Evolutionary conservation across 371 early-diverging fungal genomes (phyloP), one percentile per base, ranked within the genome.

Genomic region (Sporodiniella umbellata): DNA sequence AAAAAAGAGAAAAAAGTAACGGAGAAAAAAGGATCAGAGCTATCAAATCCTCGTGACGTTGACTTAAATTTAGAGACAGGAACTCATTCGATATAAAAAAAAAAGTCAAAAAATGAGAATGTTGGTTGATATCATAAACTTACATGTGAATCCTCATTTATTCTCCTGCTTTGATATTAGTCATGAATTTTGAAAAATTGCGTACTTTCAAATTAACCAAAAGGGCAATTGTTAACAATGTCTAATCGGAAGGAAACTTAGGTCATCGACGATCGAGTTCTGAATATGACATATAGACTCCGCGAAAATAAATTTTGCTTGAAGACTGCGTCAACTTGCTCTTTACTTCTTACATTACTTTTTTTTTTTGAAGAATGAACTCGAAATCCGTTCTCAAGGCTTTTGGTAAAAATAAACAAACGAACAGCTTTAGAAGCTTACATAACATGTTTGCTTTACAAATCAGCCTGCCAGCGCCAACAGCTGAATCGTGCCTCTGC

Each of bases 1-100:
- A 40, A 40, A 40, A 40, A 38, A 38, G 15, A 38, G 15, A 38
- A 40, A 40, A 40, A 40, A 40, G 15, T 14, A n/a, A 40, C 8
- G 15, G n/a, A 35, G n/a, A 35, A 15, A 35, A 4, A 35, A 35
- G 1, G n/a, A 35, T 14, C 11, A n/a, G 0, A 15, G 15, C 15
- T 35, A 35, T 35, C 35, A 35, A 28, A 28, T 28, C 30, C 30
- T 28, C 30, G 30, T 28, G 30, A 28, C 30, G 30, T 28, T 28
- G 30, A 28, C 30, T 28, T 28, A 28, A 28, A 28, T 28, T 28
- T 28, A 10, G 30, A 28, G 10, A 10, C 30, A 28, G 10, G 30
- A 10, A 28, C n/a, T n/a, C n/a, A 37, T 10, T 10, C 30, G 7
- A 28, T 7, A 28, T 7, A 28, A 28, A 28, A 28, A 28, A 28